Conservation (phyloP, 179 eudicot genomes). For the Sideroxylon spinosum region DNA sequence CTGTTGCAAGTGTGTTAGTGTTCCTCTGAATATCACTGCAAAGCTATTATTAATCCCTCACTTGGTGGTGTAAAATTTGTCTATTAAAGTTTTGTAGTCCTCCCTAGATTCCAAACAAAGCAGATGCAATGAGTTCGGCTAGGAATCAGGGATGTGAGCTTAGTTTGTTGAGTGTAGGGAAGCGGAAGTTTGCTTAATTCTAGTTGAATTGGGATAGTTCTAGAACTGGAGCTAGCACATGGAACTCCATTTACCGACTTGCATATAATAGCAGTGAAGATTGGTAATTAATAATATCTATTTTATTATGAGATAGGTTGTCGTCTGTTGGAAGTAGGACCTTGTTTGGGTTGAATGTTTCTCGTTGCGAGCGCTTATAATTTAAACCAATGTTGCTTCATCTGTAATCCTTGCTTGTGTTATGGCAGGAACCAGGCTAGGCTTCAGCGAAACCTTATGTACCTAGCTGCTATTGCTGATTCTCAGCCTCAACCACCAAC, state of each 20-base stretch:
- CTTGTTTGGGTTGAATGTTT: background rate
- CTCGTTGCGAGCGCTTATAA: no score
- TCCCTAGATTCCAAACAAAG: background rate
- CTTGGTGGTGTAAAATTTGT: background rate
- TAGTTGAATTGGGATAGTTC: no score
- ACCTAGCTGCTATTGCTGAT: constrained; percentile 92
- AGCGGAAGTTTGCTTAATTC: background rate
- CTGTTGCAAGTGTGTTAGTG: background rate
- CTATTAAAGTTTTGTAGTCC: background rate
- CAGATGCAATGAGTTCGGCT: background rate
- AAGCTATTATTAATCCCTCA: background rate
- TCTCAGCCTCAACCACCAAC: constrained; percentile 79
- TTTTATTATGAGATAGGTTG: background rate
- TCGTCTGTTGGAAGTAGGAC: background rate
- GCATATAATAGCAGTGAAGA: background rate
- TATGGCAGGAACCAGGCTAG: constrained; percentile 70
- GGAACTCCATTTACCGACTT: no score
- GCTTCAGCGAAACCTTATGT: constrained; percentile 84
- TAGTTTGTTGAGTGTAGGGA: background rate
- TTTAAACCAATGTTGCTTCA: no score
- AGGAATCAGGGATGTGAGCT: background rate
- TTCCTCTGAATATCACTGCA: background rate
- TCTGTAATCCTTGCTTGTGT: background rate
- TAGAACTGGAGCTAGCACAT: no score
- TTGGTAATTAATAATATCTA: background rate